These are phyloP conservation scores for Chaetomium olivaceum DNA, from an alignment of 2,329 filamentous ascomycete genomes.

Conservation along the genomic window DNA sequence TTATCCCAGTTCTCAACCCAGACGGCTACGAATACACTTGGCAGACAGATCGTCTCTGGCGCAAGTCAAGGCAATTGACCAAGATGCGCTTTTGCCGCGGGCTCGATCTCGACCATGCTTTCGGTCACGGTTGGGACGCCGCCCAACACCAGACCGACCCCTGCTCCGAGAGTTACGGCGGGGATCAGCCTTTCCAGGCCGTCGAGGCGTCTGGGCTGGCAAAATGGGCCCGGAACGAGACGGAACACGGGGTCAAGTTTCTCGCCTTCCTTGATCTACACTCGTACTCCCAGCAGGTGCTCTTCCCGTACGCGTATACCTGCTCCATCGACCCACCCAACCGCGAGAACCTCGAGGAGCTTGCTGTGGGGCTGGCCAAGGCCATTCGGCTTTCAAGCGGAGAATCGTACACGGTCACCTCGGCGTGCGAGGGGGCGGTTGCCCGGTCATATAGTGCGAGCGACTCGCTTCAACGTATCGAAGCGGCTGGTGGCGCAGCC, in stretches of 20 bases:
- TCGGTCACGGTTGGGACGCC: slow-evolving; percentile 81
- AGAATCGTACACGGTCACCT: slow-evolving; percentile 73
- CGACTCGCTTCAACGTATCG: slow-evolving; percentile 53
- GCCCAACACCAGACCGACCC: slow-evolving; percentile 69
- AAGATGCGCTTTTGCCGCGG: slow-evolving; percentile 80
- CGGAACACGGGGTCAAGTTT: slow-evolving; percentile 69
- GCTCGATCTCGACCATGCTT: slow-evolving; percentile 85
- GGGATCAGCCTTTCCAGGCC: slow-evolving; percentile 78
- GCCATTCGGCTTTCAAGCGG: slow-evolving; percentile 79
- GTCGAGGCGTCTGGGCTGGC: slow-evolving; percentile 74
- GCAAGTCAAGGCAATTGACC: slow-evolving; percentile 88
- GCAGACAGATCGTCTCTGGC: slow-evolving; percentile 89
- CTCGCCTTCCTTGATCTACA: slow-evolving; percentile 89
- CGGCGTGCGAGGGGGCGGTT: slow-evolving; percentile 82
- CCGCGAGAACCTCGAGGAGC: slow-evolving; percentile 86
- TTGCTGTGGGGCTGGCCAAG: slow-evolving; percentile 84
- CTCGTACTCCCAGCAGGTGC: slow-evolving; percentile 90
- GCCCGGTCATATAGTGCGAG: slow-evolving; percentile 35
- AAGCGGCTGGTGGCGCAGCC: slow-evolving; percentile 78
- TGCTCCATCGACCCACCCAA: slow-evolving; percentile 78
- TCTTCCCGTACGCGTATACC: slow-evolving; percentile 89
- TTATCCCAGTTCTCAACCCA: slow-evolving; percentile 86
- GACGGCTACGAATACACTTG: slow-evolving; percentile 95
- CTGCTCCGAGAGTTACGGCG: slow-evolving; percentile 88
- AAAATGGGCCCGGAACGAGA: slow-evolving; percentile 81